Evolutionary conservation across 345 rosid species (phyloP).

Genomic region (Citrus unshiu): DNA sequence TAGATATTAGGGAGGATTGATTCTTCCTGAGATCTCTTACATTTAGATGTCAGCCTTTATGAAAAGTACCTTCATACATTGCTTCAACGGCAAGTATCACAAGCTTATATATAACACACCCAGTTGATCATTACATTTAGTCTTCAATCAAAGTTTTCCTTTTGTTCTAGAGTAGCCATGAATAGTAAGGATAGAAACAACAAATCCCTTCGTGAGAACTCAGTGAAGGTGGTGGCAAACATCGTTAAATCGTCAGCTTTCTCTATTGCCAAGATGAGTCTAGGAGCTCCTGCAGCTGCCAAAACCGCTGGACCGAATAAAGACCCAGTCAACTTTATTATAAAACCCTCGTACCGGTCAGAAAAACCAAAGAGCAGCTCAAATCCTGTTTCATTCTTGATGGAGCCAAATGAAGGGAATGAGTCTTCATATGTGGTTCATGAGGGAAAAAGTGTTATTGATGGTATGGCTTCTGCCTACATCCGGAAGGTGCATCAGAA

Average conservation of each 20-base stretch:
- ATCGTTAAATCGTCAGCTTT: conserved; percentile 45
- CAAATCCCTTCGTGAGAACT: conserved; percentile 43
- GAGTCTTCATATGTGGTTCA: conserved; percentile 14
- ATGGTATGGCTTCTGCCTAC: conserved; percentile 34
- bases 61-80: not conserved
- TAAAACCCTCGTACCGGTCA: not conserved
- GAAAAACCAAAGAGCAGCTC: conserved; percentile 21
- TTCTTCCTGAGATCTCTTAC: conserved; percentile 8
- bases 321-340: not conserved
- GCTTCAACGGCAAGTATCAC: conserved; percentile 20
- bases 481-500: conserved; percentile 46
- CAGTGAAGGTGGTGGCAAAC: conserved; percentile 44
- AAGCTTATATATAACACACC: conserved; percentile 9
- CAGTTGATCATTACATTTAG: not conserved
- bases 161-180: conserved; percentile 25
- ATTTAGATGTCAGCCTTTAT: not conserved
- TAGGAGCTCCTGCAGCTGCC: conserved; percentile 21
- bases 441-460: conserved; percentile 14
- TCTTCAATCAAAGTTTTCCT: not conserved
- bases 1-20: not conserved
- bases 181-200: conserved; percentile 21
- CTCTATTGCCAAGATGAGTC: conserved; percentile 45
- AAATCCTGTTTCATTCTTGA: conserved; percentile 28
- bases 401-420: conserved; percentile 26
- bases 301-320: conserved; percentile 1